Conservation (phyloP, 106 monocot species). For the Hemerocallis citrina region DNA sequence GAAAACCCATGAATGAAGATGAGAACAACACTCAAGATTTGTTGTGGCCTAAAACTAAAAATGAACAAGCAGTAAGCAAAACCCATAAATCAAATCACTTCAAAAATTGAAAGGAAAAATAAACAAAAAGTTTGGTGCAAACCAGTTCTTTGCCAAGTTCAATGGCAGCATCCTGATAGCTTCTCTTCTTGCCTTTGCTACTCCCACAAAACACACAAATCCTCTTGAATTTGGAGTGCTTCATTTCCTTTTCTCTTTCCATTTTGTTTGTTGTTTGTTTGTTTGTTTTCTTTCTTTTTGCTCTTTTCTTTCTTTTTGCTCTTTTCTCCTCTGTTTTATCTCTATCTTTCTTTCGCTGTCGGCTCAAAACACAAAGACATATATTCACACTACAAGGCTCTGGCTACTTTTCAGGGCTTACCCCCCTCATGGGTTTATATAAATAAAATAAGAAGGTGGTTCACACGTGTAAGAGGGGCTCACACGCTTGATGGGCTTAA, state of each 20-base stretch:
- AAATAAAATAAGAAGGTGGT: background rate
- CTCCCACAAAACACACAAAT: constrained; percentile 87
- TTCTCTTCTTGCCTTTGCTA: constrained; percentile 78
- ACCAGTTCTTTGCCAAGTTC: constrained; percentile 72
- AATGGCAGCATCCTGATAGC: constrained; percentile 75
- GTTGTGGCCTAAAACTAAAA: background rate
- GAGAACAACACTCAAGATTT: background rate
- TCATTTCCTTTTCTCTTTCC: constrained; percentile 25
- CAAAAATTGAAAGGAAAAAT: too few relatives aligned
- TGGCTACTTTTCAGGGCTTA: constrained; percentile 23
- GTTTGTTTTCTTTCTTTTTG: too few relatives aligned
- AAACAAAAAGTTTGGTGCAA: too few relatives aligned
- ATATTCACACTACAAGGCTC: constrained; percentile 4
- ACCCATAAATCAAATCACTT: background rate
- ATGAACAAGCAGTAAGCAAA: background rate
- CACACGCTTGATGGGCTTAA: too few relatives aligned
- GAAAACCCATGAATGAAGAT: background rate
- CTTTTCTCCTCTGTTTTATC: background rate
- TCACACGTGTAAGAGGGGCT: constrained; percentile 10
- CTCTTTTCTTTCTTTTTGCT: background rate
- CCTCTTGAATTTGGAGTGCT: constrained; percentile 56
- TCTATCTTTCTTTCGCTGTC: constrained; percentile 3
- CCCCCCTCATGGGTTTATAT: constrained; percentile 11
- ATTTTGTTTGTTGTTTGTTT: too few relatives aligned
- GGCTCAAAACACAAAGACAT: constrained; percentile 9